phyloP scores from a whole-genome alignment of 2,329 filamentous ascomycete species.

The Sphaerulina vaccinii region DNA sequence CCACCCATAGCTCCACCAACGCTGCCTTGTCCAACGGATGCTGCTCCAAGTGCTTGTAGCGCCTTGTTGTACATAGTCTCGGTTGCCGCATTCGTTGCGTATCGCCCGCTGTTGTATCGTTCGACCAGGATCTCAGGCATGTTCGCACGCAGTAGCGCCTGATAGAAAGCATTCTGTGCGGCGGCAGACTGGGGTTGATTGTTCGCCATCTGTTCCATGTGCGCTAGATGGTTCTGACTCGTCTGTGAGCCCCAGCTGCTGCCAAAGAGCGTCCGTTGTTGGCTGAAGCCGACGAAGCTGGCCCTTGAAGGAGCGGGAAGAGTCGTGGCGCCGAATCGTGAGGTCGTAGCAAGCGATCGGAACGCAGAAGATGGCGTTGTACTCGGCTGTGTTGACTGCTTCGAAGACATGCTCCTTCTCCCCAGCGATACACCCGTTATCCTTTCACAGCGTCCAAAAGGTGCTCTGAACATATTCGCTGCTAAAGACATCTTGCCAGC shows the following conservation, averaged over 20 bases:
- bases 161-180: slow-evolving; percentile 91
- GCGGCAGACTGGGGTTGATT: slow-evolving; percentile 84
- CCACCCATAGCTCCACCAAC: slow-evolving; percentile 23
- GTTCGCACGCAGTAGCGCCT: slow-evolving; percentile 82
- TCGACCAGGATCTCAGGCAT: slow-evolving; percentile 93
- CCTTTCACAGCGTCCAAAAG: slow-evolving; percentile 15
- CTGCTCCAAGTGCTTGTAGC: slow-evolving; percentile 59
- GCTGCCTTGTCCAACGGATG: slow-evolving; percentile 37
- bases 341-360: slow-evolving; percentile 43
- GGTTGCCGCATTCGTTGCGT: slow-evolving; percentile 75
- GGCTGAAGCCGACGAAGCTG: slow-evolving; percentile 38
- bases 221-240: slow-evolving; percentile 65
- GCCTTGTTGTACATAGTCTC: slow-evolving; percentile 78
- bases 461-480: slow-evolving; percentile 38
- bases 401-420: slow-evolving; percentile 38
- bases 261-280: slow-evolving; percentile 48
- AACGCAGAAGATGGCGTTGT: slow-evolving; percentile 19
- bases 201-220: slow-evolving; percentile 88
- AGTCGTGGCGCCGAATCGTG: slow-evolving; percentile 35
- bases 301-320: slow-evolving; percentile 20
- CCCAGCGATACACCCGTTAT: slow-evolving; percentile 22
- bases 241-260: slow-evolving; percentile 41
- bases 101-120: slow-evolving; percentile 81
- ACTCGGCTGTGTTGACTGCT: neutral
- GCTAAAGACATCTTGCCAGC: slow-evolving; percentile 42